Conservation (phyloP, 768 basidiomycete genomes). For the Boletus tylopilopsis region DNA sequence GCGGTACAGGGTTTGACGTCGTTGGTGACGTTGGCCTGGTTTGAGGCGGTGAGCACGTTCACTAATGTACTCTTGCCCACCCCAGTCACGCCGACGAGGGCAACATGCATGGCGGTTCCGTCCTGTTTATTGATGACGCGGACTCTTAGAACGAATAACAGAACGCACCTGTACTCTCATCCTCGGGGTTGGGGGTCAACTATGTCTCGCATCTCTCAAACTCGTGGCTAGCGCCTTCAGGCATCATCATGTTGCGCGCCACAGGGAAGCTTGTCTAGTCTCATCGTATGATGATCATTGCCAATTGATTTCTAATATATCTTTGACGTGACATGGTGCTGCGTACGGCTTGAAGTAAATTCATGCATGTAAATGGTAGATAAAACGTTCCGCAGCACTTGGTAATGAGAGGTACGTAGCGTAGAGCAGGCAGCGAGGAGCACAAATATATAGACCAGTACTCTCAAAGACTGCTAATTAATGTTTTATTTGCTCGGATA, state of each 20-base stretch:
- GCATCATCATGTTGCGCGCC: constrained; percentile 3
- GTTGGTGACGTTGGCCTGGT: constrained; percentile 2
- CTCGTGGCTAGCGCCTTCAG: background rate
- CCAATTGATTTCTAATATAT: no score
- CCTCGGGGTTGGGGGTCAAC: background rate
- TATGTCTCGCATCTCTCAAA: background rate
- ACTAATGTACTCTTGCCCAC: constrained; percentile 16
- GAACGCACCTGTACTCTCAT: constrained; percentile 5
- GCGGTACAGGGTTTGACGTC: constrained; percentile 4
- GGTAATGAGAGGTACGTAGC: background rate
- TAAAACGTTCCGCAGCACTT: background rate
- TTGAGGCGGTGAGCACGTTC: constrained; percentile 8
- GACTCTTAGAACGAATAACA: background rate
- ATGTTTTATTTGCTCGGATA: background rate
- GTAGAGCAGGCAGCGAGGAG: background rate
- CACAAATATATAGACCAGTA: background rate
- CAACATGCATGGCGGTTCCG: constrained; percentile 7
- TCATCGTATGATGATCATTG: no score
- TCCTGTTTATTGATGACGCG: background rate
- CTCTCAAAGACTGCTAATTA: background rate
- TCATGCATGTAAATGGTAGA: background rate
- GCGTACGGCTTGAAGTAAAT: background rate
- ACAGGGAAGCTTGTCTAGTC: background rate
- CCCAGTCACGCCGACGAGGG: constrained; percentile 11
- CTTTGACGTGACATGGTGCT: no score